Evolutionary conservation across 1,139 yeast genomes (phyloP).

Genomic region (Pichia sp.): DNA sequence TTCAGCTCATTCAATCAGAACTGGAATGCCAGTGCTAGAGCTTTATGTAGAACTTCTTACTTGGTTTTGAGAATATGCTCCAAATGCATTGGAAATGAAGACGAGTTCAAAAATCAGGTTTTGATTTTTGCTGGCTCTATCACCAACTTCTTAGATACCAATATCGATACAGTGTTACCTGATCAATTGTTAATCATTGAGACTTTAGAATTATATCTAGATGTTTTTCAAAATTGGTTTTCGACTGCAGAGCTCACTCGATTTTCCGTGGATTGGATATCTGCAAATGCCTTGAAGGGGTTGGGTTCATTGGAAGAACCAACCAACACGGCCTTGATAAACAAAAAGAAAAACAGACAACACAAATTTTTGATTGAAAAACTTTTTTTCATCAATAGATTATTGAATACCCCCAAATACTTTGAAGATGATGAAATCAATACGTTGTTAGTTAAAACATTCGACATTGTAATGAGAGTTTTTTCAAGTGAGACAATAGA

Average conservation of each 20-base stretch:
- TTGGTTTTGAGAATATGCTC: constrained; percentile 37
- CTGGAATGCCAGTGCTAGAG: constrained; percentile 59
- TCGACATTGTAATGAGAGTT: constrained; percentile 59
- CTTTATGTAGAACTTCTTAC: constrained; percentile 52
- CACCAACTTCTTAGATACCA: constrained; percentile 39
- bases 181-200: constrained; percentile 58
- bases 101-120: constrained; percentile 28
- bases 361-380: constrained; percentile 50
- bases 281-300: constrained; percentile 48
- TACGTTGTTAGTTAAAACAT: constrained; percentile 40
- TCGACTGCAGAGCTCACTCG: constrained; percentile 33
- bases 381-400: constrained; percentile 49
- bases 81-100: constrained; percentile 24
- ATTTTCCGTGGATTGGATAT: constrained; percentile 36
- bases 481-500: constrained; percentile 42
- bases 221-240: constrained; percentile 33
- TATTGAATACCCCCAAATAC: constrained; percentile 41
- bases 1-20: constrained; percentile 42
- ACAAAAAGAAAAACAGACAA: constrained; percentile 35
- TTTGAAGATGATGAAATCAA: constrained; percentile 30
- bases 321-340: constrained; percentile 19
- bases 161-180: constrained; percentile 38
- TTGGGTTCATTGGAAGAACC: constrained; percentile 26
- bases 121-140: constrained; percentile 33
- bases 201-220: constrained; percentile 45